Percentiles rank a stretch among this genome's conserved stretches.
Conservation (phyloP, 768 basidiomycete genomes). For the Kwoniella shandongensis region DNA sequence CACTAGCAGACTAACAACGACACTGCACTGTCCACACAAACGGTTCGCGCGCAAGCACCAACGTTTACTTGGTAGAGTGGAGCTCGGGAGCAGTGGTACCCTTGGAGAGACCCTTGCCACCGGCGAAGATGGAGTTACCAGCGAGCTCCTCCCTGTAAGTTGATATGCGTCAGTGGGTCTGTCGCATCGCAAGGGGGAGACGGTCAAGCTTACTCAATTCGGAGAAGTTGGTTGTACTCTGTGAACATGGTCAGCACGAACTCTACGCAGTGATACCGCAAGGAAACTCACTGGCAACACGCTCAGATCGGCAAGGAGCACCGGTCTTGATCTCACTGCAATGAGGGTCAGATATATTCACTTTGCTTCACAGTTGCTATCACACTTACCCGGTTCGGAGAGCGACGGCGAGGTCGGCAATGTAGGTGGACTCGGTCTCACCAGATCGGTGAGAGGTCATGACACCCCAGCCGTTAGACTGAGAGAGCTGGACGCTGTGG, state of each 20-base stretch:
- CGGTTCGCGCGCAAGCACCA: neutral
- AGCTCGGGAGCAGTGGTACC: constrained; percentile 68
- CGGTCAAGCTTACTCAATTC: constrained; percentile 46
- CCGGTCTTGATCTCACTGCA: constrained; percentile 98
- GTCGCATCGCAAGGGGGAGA: constrained; percentile 1
- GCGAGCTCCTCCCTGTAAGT: constrained; percentile 73
- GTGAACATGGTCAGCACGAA: constrained; percentile 10
- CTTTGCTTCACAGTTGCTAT: neutral
- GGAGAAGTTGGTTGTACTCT: constrained; percentile 53
- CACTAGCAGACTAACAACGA: neutral
- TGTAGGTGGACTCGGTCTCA: constrained; percentile 96
- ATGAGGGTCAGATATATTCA: constrained; percentile 50
- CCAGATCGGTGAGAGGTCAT: constrained; percentile 99
- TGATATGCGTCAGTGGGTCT: constrained; percentile 4
- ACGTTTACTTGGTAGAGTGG: constrained; percentile 23
- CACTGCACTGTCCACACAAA: neutral
- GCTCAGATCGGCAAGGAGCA: constrained; percentile 92
- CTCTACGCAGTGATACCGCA: neutral
- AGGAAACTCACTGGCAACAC: constrained; percentile 59
- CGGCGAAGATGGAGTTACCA: constrained; percentile 69
- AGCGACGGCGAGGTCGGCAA: constrained; percentile 91
- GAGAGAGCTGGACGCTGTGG: constrained; percentile 83
- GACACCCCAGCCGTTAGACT: constrained; percentile 96
- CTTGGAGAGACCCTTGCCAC: constrained; percentile 73
- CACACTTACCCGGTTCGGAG: constrained; percentile 58